A percentile compares a stretch with the other conserved stretches of the same genome.
These are phyloP conservation scores for Plasmodium malariae DNA, from an alignment of 169 alveolate genomes.

Conservation along the genomic window DNA sequence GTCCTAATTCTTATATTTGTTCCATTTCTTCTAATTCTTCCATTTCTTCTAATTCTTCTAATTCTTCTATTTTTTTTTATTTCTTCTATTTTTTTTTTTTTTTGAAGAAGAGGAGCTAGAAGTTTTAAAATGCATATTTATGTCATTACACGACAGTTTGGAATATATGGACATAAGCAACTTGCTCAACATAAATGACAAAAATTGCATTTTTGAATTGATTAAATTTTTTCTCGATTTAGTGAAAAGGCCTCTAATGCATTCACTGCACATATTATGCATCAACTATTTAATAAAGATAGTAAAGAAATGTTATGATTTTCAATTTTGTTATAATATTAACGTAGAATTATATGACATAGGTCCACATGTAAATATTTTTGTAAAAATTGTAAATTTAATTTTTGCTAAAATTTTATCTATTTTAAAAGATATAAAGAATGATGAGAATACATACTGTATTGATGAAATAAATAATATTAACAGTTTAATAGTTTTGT, in stretches of 20 bases:
- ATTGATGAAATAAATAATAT: constrained; percentile 53
- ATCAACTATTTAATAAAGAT: constrained; percentile 53
- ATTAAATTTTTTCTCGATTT: constrained; percentile 65
- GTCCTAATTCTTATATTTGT: no score
- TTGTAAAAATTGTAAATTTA: constrained; percentile 67
- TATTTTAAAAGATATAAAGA: constrained; percentile 45
- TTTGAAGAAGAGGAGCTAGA: constrained; percentile 23
- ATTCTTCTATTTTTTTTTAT: no score
- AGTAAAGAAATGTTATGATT: constrained; percentile 52
- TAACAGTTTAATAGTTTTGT: constrained; percentile 41
- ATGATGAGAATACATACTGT: constrained; percentile 26
- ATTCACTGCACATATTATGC: constrained; percentile 57
- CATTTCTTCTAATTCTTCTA: no score
- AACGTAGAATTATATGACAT: constrained; percentile 65
- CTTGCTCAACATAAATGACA: constrained; percentile 52
- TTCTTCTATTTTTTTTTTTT: not conserved
- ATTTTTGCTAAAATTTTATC: constrained; percentile 64
- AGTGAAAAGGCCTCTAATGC: constrained; percentile 44
- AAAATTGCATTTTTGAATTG: constrained; percentile 66
- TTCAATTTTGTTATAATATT: constrained; percentile 33
- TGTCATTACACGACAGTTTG: constrained; percentile 37
- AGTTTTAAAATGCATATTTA: constrained; percentile 45
- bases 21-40: no score
- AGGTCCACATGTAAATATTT: constrained; percentile 68
- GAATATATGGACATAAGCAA: constrained; percentile 63